Evolutionary conservation across 73 alveolate species (phyloP).

Genomic region (Effrenium voratum): DNA sequence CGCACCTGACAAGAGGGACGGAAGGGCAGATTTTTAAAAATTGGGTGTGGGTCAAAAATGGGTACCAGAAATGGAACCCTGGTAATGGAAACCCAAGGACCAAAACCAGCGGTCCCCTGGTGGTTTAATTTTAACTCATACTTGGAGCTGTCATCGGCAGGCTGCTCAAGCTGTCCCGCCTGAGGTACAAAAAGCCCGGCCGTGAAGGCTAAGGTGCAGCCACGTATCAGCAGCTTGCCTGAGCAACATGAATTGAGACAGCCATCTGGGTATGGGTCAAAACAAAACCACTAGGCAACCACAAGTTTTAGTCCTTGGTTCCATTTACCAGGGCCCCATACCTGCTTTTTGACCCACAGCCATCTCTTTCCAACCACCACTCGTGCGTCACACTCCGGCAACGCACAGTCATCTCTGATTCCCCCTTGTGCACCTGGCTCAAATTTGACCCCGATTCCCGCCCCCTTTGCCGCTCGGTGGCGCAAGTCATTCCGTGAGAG

Average conservation of each 20-base stretch:
- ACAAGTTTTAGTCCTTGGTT: too few species aligned
- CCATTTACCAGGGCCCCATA: too few species aligned
- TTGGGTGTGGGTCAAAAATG: too few species aligned
- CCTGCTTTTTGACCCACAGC: too few species aligned
- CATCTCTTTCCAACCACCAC: too few species aligned
- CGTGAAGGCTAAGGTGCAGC: slow-evolving; percentile 33
- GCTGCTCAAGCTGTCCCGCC: background rate
- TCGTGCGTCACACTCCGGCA: too few species aligned
- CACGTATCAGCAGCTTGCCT: slow-evolving; percentile 60
- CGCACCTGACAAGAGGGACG: slow-evolving; percentile 37
- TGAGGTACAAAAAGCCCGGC: slow-evolving; percentile 68
- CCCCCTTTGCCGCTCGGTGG: background rate
- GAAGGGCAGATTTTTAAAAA: too few species aligned
- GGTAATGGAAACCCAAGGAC: background rate
- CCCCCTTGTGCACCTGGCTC: too few species aligned
- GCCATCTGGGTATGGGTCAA: background rate
- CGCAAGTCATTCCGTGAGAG: slow-evolving; percentile 17
- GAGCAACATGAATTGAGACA: background rate
- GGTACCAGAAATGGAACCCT: too few species aligned
- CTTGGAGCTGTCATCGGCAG: background rate
- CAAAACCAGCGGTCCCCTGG: background rate
- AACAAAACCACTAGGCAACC: too few species aligned
- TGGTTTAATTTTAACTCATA: background rate
- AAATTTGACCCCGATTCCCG: too few species aligned
- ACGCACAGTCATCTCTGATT: too few species aligned